Base-by-base conservation (phyloP, 2,329 filamentous ascomycete genomes). In the Aspergillus niger region DNA sequence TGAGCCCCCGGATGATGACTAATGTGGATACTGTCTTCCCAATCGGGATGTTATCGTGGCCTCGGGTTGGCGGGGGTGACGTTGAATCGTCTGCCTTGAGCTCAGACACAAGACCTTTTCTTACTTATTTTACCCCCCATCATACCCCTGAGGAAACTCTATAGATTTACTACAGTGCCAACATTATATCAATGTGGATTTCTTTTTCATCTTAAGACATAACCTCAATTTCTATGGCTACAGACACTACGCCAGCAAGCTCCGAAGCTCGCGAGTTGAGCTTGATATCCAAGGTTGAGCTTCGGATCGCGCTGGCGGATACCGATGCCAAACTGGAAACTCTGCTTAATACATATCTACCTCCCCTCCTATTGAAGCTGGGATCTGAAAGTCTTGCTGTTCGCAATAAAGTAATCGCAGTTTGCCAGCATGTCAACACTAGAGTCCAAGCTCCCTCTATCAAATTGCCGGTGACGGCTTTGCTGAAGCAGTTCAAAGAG, bases 401-500 rank as follows among this genome's bases (percentile, higher is more conserved):
- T 28, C 86, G 94, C 69, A 89, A 89, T 69, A 95, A 94, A 79
- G 86, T 90, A 65, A 87, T 91, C 61, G 82, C 86, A 28, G 82
- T 90, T 65, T 91, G 88, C 71, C 87, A 90, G 72, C 89, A 91
- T 77, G 79, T 91, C 76, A 90, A 88, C 70, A 87, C 86, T 17
- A 79, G 86, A 61, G 81, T 87, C 65, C 84, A 86, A 72, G 78
- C 84, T 65, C 82, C 81, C 59, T 81, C 83, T 8, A 87, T 97
- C 65, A 83, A 93, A 57, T 81, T 99, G 5, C 95, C 95, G 0
- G 92, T 98, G 11, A 85, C 86, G n/a, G 86, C 88, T 15, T 82
- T 99, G 17, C 77, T 98, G 57, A 89, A 92, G 67, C 95, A 98
- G 74, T 97, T 96, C 82, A 96, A 96, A 75, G 86, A 91, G 22